Evolutionary conservation across 495 filamentous ascomycete species (phyloP).

Genomic region (Neurospora sp.): DNA sequence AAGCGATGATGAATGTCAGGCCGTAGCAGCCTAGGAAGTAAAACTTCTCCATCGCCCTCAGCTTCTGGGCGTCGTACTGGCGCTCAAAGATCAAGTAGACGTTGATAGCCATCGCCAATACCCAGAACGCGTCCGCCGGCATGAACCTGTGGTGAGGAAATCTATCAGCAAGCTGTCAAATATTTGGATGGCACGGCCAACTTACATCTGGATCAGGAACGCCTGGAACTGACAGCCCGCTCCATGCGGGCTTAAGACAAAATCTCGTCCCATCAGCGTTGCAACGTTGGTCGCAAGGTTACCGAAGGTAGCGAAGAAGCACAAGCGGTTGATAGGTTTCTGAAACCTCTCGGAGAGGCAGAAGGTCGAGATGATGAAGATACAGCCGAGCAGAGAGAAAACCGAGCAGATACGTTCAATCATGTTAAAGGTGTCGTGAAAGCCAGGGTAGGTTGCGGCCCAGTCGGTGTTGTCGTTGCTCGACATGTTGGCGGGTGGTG

Average conservation of each 20-base stretch:
- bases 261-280: slow-evolving; percentile 60
- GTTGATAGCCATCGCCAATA: slow-evolving; percentile 78
- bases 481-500: background rate
- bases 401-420: slow-evolving; percentile 60
- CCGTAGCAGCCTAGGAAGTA: slow-evolving; percentile 71
- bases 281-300: slow-evolving; percentile 76
- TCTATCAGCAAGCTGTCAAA: background rate
- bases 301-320: slow-evolving; percentile 78
- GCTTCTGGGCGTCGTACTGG: slow-evolving; percentile 55
- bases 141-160: slow-evolving; percentile 47
- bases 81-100: slow-evolving; percentile 81
- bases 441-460: background rate
- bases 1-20: slow-evolving; percentile 58
- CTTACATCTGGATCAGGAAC: slow-evolving; percentile 63
- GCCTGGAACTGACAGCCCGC: slow-evolving; percentile 66
- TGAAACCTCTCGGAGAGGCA: slow-evolving; percentile 49
- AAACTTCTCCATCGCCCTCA: slow-evolving; percentile 60
- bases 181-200: background rate
- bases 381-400: slow-evolving; percentile 61
- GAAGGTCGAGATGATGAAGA: slow-evolving; percentile 69
- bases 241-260: slow-evolving; percentile 34
- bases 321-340: slow-evolving; percentile 77
- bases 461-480: background rate
- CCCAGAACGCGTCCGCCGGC: slow-evolving; percentile 72
- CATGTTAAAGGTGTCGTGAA: slow-evolving; percentile 37